phyloP scores from a whole-genome alignment of 306 rosid species.

The Cucurbita argyrosperma region DNA sequence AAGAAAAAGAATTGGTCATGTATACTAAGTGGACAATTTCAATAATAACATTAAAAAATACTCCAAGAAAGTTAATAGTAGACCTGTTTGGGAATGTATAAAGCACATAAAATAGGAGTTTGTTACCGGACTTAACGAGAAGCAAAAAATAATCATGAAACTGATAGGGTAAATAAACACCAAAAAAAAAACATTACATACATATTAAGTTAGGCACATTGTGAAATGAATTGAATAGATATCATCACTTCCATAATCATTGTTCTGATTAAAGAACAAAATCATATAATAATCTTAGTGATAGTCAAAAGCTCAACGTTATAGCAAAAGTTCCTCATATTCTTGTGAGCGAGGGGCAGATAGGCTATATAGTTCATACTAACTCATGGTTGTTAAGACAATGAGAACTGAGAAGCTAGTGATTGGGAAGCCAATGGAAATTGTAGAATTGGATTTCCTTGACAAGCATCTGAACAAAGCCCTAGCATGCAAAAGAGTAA shows the following conservation, averaged over 20 bases:
- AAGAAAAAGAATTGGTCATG: not conserved
- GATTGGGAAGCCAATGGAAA: not conserved
- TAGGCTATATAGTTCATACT: not conserved
- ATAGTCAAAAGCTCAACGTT: not conserved
- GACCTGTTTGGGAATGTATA: not conserved
- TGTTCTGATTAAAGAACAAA: not conserved
- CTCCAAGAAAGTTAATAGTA: not conserved
- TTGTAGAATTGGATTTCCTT: not conserved
- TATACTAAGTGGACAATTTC: not conserved
- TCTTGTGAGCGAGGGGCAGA: not conserved
- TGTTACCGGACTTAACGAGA: not conserved
- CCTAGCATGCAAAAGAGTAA: not conserved
- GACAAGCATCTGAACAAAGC: not conserved
- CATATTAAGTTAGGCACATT: not conserved
- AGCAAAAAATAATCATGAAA: not conserved
- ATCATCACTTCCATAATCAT: not conserved
- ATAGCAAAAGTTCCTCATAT: not conserved
- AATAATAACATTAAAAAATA: not conserved
- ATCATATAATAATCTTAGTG: not conserved
- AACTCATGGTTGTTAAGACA: not conserved
- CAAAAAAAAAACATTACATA: not conserved
- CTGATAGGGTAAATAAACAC: not conserved
- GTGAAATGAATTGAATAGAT: not conserved
- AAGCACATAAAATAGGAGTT: not conserved
- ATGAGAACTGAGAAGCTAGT: not conserved